A percentile compares a stretch with the other conserved stretches of the same genome.
Evolutionary conservation across 2,329 filamentous ascomycete genomes (phyloP).

Genomic region (Arachnopeziza araneosa): DNA sequence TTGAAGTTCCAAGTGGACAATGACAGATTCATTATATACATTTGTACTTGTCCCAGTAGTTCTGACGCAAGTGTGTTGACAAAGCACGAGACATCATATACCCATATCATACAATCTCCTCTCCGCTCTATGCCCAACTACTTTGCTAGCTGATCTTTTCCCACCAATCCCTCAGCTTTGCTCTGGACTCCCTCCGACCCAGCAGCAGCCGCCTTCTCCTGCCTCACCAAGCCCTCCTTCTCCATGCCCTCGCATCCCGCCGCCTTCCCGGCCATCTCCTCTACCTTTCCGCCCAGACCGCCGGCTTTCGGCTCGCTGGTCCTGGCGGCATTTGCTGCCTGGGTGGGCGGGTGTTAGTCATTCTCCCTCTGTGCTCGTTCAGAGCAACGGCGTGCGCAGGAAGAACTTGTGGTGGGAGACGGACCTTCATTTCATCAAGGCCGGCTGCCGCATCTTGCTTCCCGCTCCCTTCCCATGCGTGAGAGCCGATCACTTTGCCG

Average conservation of each 20-base stretch:
- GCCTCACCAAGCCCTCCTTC: constrained; percentile 51
- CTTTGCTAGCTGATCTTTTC: neutral
- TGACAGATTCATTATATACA: no score
- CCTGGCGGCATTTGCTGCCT: neutral
- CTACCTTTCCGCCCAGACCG: constrained; percentile 45
- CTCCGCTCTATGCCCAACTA: neutral
- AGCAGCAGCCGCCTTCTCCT: constrained; percentile 11
- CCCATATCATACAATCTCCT: neutral
- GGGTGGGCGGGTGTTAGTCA: neutral
- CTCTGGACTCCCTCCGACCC: neutral
- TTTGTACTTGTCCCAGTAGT: neutral
- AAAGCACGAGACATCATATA: neutral
- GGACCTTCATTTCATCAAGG: constrained; percentile 47
- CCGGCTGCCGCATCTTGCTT: constrained; percentile 59
- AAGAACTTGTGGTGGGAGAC: neutral
- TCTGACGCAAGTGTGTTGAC: neutral
- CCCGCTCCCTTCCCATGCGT: constrained; percentile 58
- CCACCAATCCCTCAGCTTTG: neutral
- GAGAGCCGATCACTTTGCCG: constrained; percentile 55
- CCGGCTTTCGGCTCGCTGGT: constrained; percentile 14
- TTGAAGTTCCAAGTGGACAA: no score
- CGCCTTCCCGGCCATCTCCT: constrained; percentile 58
- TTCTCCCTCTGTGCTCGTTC: no score
- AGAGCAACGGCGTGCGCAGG: neutral
- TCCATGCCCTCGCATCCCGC: constrained; percentile 67